These are phyloP conservation scores for Fusarium tricinctum DNA, from an alignment of 2,329 filamentous ascomycete species.

Conservation along the genomic window DNA sequence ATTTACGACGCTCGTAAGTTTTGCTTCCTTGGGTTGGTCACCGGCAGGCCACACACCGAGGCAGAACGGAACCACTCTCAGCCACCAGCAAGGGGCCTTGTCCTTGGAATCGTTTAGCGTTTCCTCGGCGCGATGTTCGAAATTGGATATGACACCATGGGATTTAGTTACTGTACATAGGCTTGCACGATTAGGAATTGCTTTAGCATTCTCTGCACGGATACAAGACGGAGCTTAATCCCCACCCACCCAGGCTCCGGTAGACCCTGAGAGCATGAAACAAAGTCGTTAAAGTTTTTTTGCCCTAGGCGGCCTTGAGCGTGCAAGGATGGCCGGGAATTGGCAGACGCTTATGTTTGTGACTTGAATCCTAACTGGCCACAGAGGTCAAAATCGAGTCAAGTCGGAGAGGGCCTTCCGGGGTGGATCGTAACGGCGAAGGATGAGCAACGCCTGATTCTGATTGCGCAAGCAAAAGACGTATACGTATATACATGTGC, in stretches of 20 bases:
- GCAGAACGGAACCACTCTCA: conserved; percentile 6
- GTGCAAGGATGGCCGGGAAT: background rate
- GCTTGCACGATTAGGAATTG: conserved; percentile 5
- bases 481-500: conserved; percentile 1
- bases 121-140: conserved; percentile 8
- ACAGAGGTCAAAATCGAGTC: conserved; percentile 19
- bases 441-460: conserved; percentile 4
- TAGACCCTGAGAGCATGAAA: no score
- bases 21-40: conserved; percentile 17
- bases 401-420: conserved; percentile 45
- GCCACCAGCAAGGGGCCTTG: conserved; percentile 15
- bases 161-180: background rate
- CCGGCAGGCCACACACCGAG: background rate
- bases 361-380: background rate
- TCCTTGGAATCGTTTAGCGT: background rate
- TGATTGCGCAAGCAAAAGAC: conserved; percentile 9
- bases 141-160: conserved; percentile 25
- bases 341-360: background rate
- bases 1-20: background rate
- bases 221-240: conserved; percentile 2
- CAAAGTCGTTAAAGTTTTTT: background rate
- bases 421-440: conserved; percentile 16
- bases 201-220: conserved; percentile 3
- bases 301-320: background rate
- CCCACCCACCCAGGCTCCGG: no score